Evolutionary conservation across 805 yeast species (phyloP).

Genomic region (Schizosaccharomyces cryophilus): DNA sequence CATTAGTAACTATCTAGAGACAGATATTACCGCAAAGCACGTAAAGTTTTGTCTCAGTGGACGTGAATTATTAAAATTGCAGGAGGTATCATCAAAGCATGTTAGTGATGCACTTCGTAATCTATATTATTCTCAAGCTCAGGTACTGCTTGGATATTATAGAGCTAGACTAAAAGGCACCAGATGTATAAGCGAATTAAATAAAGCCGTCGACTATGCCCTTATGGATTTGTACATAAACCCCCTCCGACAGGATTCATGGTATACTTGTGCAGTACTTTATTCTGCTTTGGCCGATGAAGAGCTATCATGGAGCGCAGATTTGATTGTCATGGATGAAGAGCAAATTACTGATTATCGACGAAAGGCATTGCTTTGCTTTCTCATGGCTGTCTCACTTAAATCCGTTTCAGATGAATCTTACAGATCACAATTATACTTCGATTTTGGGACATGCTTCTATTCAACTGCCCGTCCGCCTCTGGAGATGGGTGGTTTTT

Average conservation of each 20-base stretch:
- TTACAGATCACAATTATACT: constrained; percentile 8
- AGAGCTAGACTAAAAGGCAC: constrained; percentile 40
- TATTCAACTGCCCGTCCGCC: constrained; percentile 17
- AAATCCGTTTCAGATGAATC: background rate
- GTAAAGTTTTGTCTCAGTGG: constrained; percentile 4
- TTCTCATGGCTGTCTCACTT: constrained; percentile 31
- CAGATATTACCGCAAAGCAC: constrained; percentile 2
- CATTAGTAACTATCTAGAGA: constrained; percentile 22
- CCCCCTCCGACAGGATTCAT: constrained; percentile 49
- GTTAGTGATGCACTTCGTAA: background rate
- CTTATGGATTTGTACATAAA: constrained; percentile 16
- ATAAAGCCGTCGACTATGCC: constrained; percentile 41
- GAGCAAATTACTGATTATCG: background rate
- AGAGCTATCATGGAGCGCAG: constrained; percentile 79
- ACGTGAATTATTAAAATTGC: constrained; percentile 14
- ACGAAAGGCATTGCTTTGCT: constrained; percentile 27
- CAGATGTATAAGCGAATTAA: constrained; percentile 60
- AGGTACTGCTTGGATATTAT: constrained; percentile 41
- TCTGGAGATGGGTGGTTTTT: constrained; percentile 24
- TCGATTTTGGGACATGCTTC: constrained; percentile 28
- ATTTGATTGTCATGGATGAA: constrained; percentile 49
- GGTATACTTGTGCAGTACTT: constrained; percentile 66
- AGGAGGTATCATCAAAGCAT: constrained; percentile 12
- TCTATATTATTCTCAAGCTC: constrained; percentile 30
- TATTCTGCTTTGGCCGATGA: constrained; percentile 63